Base-by-base conservation (phyloP, 1,284 basidiomycete genomes). In the Austroboletus niveus region DNA sequence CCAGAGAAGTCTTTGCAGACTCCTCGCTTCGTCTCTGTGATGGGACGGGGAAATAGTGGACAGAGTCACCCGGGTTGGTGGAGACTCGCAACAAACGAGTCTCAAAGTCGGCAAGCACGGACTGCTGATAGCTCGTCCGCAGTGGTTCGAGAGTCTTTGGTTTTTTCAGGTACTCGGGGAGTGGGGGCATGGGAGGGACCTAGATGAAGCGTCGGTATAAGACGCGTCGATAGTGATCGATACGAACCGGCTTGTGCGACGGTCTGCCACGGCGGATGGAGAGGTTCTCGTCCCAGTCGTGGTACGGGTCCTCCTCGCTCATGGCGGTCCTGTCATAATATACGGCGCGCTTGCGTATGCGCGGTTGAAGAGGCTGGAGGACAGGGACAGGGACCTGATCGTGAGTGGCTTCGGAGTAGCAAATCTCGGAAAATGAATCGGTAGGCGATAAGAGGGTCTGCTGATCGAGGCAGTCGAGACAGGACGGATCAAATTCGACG, bases 261-360 rank as follows among this genome's bases (percentile, higher is more conserved):
- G 48, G 17, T 8, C 49, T 34, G 2, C 34, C 31, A 42, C 55
- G 48, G 38, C 60, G 58, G 15, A 69, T 36, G n/a, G 65, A 69
- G 54, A 69, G 58, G 48, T 67, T 69, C 31, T 67, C 65, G 47
- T 67, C 65, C 65, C 65, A 67, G 49, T 67, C 65, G 15, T 67
- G 65, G 38, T 64, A 70, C 5, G 69, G 65, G 53, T 67, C 65
- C n/a, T 67, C 65, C 8, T 67, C 65, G 39, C 65, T 69, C 67
- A 62, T 68, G 15, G 65, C 65, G 5, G 68, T 67, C 50, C 65
- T 64, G 42, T 67, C 67, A 47, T 67, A 67, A n/a, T 56, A 47
- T 4, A 56, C 51, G 8, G 61, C 50, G 35, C 60, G 55, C 39
- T 58, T 70, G 42, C 69, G 69, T 60, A 70, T 64, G 24, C 56